Conservation (phyloP, 805 yeast species). For the Candida sanyiensis region DNA sequence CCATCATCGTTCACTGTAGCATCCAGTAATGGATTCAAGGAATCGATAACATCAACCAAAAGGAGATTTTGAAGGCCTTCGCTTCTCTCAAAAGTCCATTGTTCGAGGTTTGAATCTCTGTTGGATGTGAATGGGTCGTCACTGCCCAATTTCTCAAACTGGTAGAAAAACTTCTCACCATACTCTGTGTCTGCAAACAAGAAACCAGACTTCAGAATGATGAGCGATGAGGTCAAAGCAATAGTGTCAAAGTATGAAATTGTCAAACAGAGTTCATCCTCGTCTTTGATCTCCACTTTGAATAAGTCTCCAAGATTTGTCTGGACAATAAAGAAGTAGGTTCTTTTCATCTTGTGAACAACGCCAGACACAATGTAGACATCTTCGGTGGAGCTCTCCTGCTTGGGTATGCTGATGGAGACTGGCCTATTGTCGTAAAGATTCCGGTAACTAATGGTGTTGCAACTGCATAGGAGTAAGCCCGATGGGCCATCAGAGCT, state of each 20-base stretch:
- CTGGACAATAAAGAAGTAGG: conserved; percentile 68
- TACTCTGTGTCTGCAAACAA: conserved; percentile 59
- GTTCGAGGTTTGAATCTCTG: conserved; percentile 30
- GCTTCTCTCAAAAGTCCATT: conserved; percentile 25
- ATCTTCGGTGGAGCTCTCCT: conserved; percentile 26
- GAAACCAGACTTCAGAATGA: conserved; percentile 70
- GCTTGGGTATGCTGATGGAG: conserved; percentile 51
- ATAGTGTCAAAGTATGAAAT: conserved; percentile 74
- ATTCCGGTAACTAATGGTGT: conserved; percentile 46
- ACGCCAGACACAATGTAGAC: conserved; percentile 47
- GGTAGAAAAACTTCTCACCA: conserved; percentile 65
- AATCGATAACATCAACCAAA: conserved; percentile 43
- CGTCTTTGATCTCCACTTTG: conserved; percentile 51
- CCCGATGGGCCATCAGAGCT: conserved; percentile 69
- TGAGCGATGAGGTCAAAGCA: conserved; percentile 49
- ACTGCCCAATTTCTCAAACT: conserved; percentile 71
- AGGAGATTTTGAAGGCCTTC: conserved; percentile 49
- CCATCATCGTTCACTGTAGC: conserved; percentile 30
- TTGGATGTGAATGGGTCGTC: conserved; percentile 36
- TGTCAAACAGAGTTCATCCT: conserved; percentile 28
- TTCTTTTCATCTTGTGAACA: conserved; percentile 56
- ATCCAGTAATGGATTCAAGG: conserved; percentile 47
- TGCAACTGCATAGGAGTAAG: conserved; percentile 55
- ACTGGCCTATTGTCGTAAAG: conserved; percentile 30
- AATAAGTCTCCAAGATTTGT: conserved; percentile 67